Conservation (phyloP, 768 basidiomycete genomes). For the Tricholoma hemisulphureum region DNA sequence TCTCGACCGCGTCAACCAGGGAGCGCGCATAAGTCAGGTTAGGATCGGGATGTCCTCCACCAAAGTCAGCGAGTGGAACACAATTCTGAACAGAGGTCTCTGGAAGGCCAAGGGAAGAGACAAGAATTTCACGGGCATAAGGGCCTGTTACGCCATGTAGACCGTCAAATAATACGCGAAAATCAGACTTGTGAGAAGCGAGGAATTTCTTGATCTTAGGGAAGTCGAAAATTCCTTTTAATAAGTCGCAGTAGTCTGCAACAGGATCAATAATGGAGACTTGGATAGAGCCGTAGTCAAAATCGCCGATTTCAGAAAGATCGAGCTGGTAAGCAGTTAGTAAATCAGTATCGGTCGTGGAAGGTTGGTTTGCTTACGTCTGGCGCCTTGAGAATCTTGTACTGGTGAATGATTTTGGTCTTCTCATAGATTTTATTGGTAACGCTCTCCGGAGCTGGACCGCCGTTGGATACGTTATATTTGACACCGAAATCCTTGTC, state of each 20-base stretch:
- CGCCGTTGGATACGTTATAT: constrained; percentile 97
- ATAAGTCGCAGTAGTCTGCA: constrained; percentile 77
- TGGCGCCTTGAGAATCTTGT: constrained; percentile 79
- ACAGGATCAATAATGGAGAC: constrained; percentile 96
- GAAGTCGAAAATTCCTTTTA: constrained; percentile 94
- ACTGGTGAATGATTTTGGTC: constrained; percentile 81
- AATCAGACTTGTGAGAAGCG: constrained; percentile 59
- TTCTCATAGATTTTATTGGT: constrained; percentile 95
- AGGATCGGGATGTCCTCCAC: constrained; percentile 96
- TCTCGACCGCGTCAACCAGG: constrained; percentile 91
- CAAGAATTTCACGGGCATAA: constrained; percentile 86
- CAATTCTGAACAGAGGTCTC: constrained; percentile 87
- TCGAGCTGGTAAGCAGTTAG: constrained; percentile 58
- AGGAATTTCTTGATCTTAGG: constrained; percentile 89
- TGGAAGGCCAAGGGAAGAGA: constrained; percentile 78
- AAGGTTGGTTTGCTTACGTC: constrained; percentile 49
- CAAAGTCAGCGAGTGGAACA: constrained; percentile 90
- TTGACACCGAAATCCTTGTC: constrained; percentile 99
- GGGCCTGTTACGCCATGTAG: constrained; percentile 97
- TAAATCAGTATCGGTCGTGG: constrained; percentile 3
- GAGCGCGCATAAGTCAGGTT: constrained; percentile 96
- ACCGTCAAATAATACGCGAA: constrained; percentile 92
- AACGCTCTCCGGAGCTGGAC: constrained; percentile 93
- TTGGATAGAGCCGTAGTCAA: constrained; percentile 75
- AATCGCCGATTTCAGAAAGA: constrained; percentile 77